Conservation (phyloP, 768 basidiomycete genomes). For the Dentipellis fragilis region DNA sequence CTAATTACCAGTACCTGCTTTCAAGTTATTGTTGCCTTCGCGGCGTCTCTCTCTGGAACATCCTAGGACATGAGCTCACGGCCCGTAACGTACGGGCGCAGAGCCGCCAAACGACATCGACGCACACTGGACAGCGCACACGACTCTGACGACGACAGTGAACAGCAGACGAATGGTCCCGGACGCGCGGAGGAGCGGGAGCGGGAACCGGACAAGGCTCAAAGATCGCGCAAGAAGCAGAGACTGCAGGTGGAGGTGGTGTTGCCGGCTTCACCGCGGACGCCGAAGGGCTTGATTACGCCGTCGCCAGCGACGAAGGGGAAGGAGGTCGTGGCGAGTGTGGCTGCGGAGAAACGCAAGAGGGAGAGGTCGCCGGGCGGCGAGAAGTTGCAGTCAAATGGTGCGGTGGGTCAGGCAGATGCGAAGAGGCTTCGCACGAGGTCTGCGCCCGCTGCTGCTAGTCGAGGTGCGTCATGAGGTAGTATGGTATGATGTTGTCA, state of each 20-base stretch:
- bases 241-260: slow-evolving; percentile 24
- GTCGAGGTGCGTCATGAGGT: not conserved
- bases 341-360: not conserved
- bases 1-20: not conserved
- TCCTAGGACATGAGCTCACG: slow-evolving; percentile 2
- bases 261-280: slow-evolving; percentile 2
- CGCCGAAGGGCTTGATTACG: not conserved
- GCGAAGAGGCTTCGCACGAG: not conserved
- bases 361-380: not conserved
- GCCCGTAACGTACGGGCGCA: slow-evolving; percentile 4
- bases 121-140: not conserved
- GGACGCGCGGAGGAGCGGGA: slow-evolving; percentile 2
- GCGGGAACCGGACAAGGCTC: not conserved
- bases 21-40: not conserved
- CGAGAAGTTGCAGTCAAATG: not conserved
- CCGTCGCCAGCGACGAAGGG: not conserved
- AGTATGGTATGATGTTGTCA: not conserved
- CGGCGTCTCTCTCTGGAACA: not conserved
- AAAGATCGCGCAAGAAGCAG: slow-evolving; percentile 21
- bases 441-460: not conserved
- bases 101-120: slow-evolving; percentile 1
- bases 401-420: not conserved
- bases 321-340: not conserved
- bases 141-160: not conserved
- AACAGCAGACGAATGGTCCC: slow-evolving; percentile 3